Base-by-base conservation (phyloP, 2,329 filamentous ascomycete species). In the Hymenotorrendiella dingleyae region DNA sequence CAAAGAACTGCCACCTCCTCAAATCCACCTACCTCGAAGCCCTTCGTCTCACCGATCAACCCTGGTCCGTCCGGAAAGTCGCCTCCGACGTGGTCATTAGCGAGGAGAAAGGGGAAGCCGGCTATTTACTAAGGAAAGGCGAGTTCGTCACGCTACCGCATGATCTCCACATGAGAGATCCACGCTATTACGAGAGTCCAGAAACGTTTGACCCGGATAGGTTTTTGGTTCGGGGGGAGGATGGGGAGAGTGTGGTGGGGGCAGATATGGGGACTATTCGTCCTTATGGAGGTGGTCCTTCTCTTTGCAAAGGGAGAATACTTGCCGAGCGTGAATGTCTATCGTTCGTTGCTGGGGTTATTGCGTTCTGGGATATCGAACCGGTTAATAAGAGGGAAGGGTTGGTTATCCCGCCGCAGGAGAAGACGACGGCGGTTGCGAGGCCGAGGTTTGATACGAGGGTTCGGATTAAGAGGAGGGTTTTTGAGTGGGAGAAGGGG, bases 331-430 rank as follows among this genome's bases (percentile, higher is more conserved):
- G 68, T 36, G 67, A 73, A 53, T 66, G 70, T 14, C 50, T 80
- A 32, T 59, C 69, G 19, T 70, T 76, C 33, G 66, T 68, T 1
- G 74, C 74, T 12, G 67, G 69, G 1, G 67, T 80, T 17, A 54
- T 80, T 16, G 63, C 67, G 5, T 65, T 76, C 53, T 81, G 76
- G 74, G 71, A 80, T 32, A 69, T 80, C 44, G 62, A 72, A 41
- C 66, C 72, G 0, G 65, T 62, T 1, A 59, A 58, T 36, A 65
- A 66, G 12, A 47, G 47, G 17, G 62, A 61, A 6, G 62, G 60
- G 1, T 78, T 76, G 69, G 63, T 64, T 14, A 63, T 80, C 32
- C 78, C 79, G 0, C 62, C 60, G 29, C 67, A 68, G 54, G 65
- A 56, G 53, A 68, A 65, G 49, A 70, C 69, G 5, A 70, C 66